Evolutionary conservation across 257 asterid genomes (phyloP), one percentile per base, ranked within the genome.

Genomic region (Lavandula angustifolia): DNA sequence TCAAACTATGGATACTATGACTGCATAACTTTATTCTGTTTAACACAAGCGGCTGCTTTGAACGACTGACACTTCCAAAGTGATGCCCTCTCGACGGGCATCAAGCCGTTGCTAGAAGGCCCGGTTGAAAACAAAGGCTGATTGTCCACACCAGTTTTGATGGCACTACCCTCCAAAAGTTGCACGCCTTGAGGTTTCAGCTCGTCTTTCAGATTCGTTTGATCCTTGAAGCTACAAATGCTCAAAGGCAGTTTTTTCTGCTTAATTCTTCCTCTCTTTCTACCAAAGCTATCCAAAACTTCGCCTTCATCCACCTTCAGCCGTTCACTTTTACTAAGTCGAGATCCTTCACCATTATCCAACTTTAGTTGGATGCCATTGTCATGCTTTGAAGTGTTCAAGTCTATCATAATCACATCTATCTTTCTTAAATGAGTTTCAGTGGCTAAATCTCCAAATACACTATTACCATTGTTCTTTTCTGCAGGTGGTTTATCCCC

Each of bases 211-310:
- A 78, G 87, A 70, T 74, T 76, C 53, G 72, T 81, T 75, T 84
- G 80, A 73, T 87, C 96, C 76, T 80, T 83, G 79, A 82, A 80
- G 80, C 79, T 85, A 78, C 96, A 86, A 71, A 88, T 82, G 80
- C 98, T 87, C 75, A 88, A 74, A 3, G 98, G 96, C 80, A 91
- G 60, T 56, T 84, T 88, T 70, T 88, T 88, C 85, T 86, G 98
- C 82, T 91, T 91, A 9, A 79, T 62, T 72, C 75, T 78, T 63
- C 86, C 90, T 74, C 78, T 85, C 83, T 87, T 92, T 70, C 55
- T 79, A 54, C 86, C 85, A 75, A 63, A 61, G 76, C 82, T 80
- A 65, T 88, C 85, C 73, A 67, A 47, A 9, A 61, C 58, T 62
- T 78, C 84, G 62, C 82, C 73, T 29, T 73, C 79, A 38, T 68